phyloP scores from a whole-genome alignment of 176 grass and related monocot species.

The Tuctoria greenei region DNA sequence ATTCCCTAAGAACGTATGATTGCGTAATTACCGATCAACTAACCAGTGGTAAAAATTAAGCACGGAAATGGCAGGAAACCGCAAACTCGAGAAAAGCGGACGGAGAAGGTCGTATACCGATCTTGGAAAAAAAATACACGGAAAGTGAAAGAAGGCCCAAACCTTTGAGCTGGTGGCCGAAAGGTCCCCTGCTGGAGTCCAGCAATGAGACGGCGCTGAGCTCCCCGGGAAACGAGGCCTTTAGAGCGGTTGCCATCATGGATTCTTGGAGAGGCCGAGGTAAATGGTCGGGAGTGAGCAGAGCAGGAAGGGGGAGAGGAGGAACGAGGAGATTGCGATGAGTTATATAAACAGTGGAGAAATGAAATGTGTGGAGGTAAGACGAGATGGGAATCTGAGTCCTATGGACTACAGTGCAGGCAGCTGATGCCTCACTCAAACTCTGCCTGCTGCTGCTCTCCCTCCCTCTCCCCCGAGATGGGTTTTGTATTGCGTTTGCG shows the following conservation, averaged over 20 bases:
- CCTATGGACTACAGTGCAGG: slow-evolving; percentile 10
- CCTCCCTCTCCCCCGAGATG: neutral
- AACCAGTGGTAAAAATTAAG: neutral
- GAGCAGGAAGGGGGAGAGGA: neutral
- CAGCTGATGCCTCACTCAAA: neutral
- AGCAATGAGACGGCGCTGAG: slow-evolving; percentile 54
- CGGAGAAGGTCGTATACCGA: neutral
- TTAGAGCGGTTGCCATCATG: slow-evolving; percentile 64
- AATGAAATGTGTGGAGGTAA: slow-evolving; percentile 43
- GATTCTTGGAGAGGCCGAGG: neutral
- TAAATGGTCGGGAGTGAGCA: slow-evolving; percentile 11
- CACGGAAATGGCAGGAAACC: neutral
- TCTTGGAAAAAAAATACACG: neutral
- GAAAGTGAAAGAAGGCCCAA: slow-evolving; percentile 33
- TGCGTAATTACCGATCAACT: neutral
- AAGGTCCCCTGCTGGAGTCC: slow-evolving; percentile 48
- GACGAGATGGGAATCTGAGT: slow-evolving; percentile 50
- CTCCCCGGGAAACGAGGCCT: slow-evolving; percentile 54
- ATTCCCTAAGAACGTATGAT: neutral
- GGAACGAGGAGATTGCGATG: neutral
- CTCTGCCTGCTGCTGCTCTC: too few relatives aligned
- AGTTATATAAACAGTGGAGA: slow-evolving; percentile 32
- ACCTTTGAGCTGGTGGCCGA: slow-evolving; percentile 67
- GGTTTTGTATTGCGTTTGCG: slow-evolving; percentile 27
- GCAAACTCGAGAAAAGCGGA: neutral